These are phyloP conservation scores for Xylariales sp. DNA, from an alignment of 2,329 filamentous ascomycete genomes.

Conservation along the genomic window DNA sequence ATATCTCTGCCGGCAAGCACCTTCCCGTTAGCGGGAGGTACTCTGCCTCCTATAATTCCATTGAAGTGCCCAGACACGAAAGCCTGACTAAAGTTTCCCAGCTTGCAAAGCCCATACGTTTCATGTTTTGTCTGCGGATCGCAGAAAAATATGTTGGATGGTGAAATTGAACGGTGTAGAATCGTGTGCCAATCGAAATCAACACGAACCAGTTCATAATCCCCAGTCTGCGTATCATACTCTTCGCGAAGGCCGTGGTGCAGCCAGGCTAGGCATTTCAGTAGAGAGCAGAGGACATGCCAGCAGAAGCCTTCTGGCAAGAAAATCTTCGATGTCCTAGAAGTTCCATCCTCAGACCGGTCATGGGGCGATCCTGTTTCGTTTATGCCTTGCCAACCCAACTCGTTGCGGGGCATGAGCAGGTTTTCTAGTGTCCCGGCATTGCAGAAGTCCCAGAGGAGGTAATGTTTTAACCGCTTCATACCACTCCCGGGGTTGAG, in stretches of 20 bases:
- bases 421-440: conserved; percentile 43
- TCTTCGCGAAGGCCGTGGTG: conserved; percentile 40
- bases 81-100: conserved; percentile 42
- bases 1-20: conserved; percentile 24
- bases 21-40: conserved; percentile 8
- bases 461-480: conserved; percentile 19
- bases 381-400: conserved; percentile 10
- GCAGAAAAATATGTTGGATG: conserved; percentile 47
- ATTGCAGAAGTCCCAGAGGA: conserved; percentile 50
- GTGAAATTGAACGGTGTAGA: conserved; percentile 42
- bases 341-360: conserved; percentile 15
- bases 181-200: conserved; percentile 47
- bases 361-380: conserved; percentile 10
- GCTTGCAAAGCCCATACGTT: conserved; percentile 49
- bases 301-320: conserved; percentile 51
- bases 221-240: conserved; percentile 8
- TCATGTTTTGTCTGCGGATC: conserved; percentile 38
- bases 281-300: conserved; percentile 46
- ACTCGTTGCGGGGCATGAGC: conserved; percentile 17
- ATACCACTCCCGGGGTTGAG: conserved; percentile 10
- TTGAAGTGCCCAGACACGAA: conserved; percentile 33
- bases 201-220: conserved; percentile 8
- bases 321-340: conserved; percentile 22
- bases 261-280: conserved; percentile 46
- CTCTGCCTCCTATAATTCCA: conserved; percentile 7